Evolutionary conservation across 345 rosid genomes (phyloP).

Genomic region (Mangifera indica): DNA sequence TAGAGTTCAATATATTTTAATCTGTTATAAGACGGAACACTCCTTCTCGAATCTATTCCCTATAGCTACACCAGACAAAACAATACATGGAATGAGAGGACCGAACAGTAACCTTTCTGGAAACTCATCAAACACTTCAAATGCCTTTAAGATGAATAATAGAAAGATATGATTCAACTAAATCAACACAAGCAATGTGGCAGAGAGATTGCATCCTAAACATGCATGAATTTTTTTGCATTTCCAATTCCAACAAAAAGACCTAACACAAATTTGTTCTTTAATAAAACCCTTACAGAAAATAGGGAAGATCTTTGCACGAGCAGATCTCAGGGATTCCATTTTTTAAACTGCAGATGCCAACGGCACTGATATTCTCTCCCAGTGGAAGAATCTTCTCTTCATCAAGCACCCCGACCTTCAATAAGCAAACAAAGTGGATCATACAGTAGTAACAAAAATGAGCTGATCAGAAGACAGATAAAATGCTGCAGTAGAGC

Average conservation of each 20-base stretch:
- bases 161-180: no score
- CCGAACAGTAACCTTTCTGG: neutral
- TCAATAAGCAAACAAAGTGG: conserved; percentile 3
- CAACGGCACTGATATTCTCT: conserved; percentile 67
- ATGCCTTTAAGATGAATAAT: neutral
- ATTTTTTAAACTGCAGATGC: conserved; percentile 48
- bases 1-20: no score
- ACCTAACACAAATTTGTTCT: neutral
- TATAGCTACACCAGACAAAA: no score
- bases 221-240: neutral
- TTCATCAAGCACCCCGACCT: conserved; percentile 90
- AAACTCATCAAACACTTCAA: neutral
- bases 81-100: neutral
- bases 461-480: neutral
- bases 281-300: conserved; percentile 58
- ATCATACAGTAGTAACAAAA: conserved; percentile 11
- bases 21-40: no score
- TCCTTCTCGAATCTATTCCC: no score
- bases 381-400: conserved; percentile 88
- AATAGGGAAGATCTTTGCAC: conserved; percentile 84
- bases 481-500: conserved; percentile 9
- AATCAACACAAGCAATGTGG: neutral
- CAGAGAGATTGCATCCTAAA: neutral
- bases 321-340: conserved; percentile 80
- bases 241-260: neutral